Evolutionary conservation across 164 flowering plant genomes (phyloP).

Genomic region (Aristolochia contorta): DNA sequence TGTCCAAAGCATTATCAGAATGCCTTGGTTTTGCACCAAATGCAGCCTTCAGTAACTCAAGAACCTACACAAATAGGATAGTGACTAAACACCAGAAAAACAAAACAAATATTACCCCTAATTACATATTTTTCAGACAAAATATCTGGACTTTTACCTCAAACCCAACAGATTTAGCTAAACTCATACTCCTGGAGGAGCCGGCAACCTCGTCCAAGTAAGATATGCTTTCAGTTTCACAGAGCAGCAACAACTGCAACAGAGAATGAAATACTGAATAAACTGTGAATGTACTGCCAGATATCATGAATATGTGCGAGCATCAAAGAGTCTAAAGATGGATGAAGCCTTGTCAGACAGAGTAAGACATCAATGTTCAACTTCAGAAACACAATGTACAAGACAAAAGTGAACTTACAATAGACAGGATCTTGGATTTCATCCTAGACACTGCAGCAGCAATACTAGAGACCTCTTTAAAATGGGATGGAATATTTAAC

Average conservation of each 20-base stretch:
- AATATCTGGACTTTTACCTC: constrained; percentile 39
- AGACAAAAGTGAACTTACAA: constrained; percentile 52
- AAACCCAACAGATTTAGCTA: constrained; percentile 67
- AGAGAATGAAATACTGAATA: background rate
- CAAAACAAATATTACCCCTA: too few species aligned
- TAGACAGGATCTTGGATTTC: constrained; percentile 74
- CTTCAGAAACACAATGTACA: too few species aligned
- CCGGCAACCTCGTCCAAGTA: constrained; percentile 93
- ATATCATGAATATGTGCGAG: background rate
- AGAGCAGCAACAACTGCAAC: constrained; percentile 79
- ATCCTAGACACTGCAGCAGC: constrained; percentile 66
- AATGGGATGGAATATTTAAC: constrained; percentile 28
- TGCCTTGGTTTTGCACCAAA: constrained; percentile 30
- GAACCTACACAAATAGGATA: constrained; percentile 41
- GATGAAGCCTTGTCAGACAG: too few species aligned
- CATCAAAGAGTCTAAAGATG: too few species aligned
- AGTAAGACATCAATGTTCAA: too few species aligned
- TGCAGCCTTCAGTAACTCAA: constrained; percentile 59
- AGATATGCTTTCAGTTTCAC: constrained; percentile 91
- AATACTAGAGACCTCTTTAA: constrained; percentile 28
- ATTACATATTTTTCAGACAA: too few species aligned
- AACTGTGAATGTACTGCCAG: background rate
- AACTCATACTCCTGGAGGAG: constrained; percentile 48
- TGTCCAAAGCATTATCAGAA: constrained; percentile 17
- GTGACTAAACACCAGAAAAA: too few species aligned